phyloP scores from a whole-genome alignment of 441 rosid species.

The Pelargonium australe region DNA sequence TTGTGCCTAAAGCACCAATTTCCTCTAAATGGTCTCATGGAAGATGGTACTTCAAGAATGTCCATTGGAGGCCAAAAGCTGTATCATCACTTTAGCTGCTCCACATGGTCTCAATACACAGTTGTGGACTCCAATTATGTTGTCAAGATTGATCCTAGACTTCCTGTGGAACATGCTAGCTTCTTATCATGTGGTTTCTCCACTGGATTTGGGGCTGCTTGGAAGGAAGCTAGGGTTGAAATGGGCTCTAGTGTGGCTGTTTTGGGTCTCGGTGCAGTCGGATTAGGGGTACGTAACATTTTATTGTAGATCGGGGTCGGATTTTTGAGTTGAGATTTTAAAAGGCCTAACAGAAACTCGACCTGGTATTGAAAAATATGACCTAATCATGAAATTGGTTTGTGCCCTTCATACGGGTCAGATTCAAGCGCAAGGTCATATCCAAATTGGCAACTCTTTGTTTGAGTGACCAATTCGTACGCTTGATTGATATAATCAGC shows the following conservation, averaged over 20 bases:
- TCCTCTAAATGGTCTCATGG: not conserved
- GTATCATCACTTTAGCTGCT: not conserved
- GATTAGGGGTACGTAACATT: constrained; percentile 38
- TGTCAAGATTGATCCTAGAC: constrained; percentile 24
- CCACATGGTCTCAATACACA: not conserved
- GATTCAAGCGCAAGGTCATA: not conserved
- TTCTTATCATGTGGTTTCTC: constrained; percentile 43
- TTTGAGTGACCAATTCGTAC: too few species aligned
- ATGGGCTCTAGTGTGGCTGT: constrained; percentile 50
- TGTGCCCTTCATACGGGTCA: not conserved
- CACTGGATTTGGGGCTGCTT: constrained; percentile 55
- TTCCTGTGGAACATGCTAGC: constrained; percentile 29
- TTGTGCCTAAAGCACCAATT: not conserved
- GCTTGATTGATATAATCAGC: too few species aligned
- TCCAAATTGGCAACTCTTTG: not conserved
- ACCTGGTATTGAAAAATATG: too few species aligned
- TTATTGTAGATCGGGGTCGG: too few species aligned
- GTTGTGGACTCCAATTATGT: constrained; percentile 18
- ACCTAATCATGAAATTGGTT: too few species aligned
- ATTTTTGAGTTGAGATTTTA: too few species aligned
- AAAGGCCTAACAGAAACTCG: too few species aligned
- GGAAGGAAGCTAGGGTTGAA: constrained; percentile 50
- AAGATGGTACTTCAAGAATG: constrained; percentile 2
- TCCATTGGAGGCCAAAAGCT: not conserved
- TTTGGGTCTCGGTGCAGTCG: constrained; percentile 59